Conservation (phyloP, 768 basidiomycete species). For the Hygrocybe coccinea region DNA sequence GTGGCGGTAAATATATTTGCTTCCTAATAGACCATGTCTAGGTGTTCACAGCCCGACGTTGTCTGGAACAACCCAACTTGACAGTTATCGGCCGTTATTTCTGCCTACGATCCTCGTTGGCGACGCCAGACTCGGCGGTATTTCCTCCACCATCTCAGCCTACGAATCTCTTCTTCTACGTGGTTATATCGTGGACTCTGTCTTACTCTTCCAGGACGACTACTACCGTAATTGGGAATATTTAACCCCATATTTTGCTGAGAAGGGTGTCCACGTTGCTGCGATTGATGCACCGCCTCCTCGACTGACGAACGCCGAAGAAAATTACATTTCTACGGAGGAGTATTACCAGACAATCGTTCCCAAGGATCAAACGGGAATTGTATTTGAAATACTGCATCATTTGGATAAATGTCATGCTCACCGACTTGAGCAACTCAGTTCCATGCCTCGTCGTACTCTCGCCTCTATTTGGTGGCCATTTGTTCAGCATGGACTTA, state of each 20-base stretch:
- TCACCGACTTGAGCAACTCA: conserved; percentile 64
- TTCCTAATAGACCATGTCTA: conserved; percentile 27
- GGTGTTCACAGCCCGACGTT: conserved; percentile 90
- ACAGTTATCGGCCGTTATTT: conserved; percentile 80
- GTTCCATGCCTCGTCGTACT: conserved; percentile 73
- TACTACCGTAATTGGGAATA: conserved; percentile 90
- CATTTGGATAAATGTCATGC: conserved; percentile 62
- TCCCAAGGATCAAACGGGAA: conserved; percentile 29
- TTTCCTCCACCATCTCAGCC: conserved; percentile 84
- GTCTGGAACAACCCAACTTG: conserved; percentile 77
- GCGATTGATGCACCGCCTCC: conserved; percentile 58
- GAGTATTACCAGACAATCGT: conserved; percentile 64
- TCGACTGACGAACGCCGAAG: conserved; percentile 34
- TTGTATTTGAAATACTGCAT: conserved; percentile 44
- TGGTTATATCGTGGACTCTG: conserved; percentile 81
- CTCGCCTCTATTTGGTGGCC: conserved; percentile 92
- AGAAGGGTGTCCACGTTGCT: conserved; percentile 55
- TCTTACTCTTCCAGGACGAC: conserved; percentile 77
- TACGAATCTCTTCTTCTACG: conserved; percentile 90
- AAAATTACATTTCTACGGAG: conserved; percentile 53
- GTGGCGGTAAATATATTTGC: conserved; percentile 1
- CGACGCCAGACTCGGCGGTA: conserved; percentile 87
- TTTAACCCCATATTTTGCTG: conserved; percentile 70
- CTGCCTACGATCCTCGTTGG: conserved; percentile 86
- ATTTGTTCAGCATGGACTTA: conserved; percentile 84